Percentiles rank a stretch among this genome's conserved stretches.
phyloP scores from a whole-genome alignment of 148 eudicot species.

The Hydrangea macrophylla region DNA sequence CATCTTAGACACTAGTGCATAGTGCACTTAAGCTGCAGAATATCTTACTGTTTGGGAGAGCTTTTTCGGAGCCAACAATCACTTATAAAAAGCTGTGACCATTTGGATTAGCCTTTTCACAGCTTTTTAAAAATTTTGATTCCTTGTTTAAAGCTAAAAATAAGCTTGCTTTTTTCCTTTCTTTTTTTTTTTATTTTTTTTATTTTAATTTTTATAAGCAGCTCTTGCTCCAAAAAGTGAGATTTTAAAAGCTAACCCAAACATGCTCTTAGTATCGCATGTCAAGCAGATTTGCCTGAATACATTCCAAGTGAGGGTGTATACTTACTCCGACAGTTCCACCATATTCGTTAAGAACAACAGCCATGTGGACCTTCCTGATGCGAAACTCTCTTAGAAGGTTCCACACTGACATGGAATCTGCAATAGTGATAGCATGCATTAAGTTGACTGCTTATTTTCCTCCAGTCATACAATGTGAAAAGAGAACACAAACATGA shows the following conservation, averaged over 20 bases:
- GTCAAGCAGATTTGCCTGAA: background rate
- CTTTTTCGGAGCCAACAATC: too few species aligned
- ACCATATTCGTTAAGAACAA: slow-evolving; percentile 96
- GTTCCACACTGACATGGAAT: slow-evolving; percentile 99
- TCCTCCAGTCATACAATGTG: background rate
- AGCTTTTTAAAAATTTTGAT: too few species aligned
- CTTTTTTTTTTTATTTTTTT: too few species aligned
- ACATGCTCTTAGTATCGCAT: background rate
- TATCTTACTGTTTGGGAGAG: too few species aligned
- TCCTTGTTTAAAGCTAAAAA: too few species aligned
- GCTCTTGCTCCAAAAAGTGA: too few species aligned
- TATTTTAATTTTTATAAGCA: too few species aligned
- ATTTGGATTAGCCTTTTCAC: too few species aligned
- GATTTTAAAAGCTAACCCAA: too few species aligned
- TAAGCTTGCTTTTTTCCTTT: too few species aligned
- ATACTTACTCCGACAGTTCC: slow-evolving; percentile 95
- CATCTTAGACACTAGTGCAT: background rate
- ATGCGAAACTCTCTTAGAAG: slow-evolving; percentile 98
- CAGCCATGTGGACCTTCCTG: slow-evolving; percentile 99
- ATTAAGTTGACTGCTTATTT: background rate
- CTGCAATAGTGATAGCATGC: slow-evolving; percentile 34
- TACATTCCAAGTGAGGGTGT: background rate
- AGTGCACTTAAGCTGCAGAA: background rate
- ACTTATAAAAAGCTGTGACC: too few species aligned
- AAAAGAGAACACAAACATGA: background rate